A percentile compares a stretch with the other conserved stretches of the same genome.
phyloP scores from a whole-genome alignment of 345 rosid species.

The Sapria himalayana region DNA sequence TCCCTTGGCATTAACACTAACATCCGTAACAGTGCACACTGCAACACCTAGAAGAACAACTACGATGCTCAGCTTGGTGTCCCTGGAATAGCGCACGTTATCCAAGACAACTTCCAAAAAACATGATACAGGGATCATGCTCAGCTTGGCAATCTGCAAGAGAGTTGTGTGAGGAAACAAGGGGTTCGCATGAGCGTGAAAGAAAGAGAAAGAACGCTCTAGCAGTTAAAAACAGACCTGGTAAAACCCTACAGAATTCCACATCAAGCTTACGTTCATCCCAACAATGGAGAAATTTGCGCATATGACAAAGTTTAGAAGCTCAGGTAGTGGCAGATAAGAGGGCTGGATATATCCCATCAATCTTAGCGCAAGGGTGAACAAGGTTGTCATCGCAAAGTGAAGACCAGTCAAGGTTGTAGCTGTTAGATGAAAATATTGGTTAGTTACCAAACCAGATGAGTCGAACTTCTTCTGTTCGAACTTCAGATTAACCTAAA shows the following conservation, averaged over 20 bases:
- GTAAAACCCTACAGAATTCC: constrained; percentile 99
- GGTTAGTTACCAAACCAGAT: too few relatives aligned
- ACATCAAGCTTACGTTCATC: constrained; percentile 97
- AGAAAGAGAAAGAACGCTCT: background rate
- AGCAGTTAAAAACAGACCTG: constrained; percentile 31
- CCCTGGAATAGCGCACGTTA: constrained; percentile 79
- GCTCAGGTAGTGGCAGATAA: constrained; percentile 56
- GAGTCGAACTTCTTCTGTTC: too few relatives aligned
- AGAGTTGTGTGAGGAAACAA: constrained; percentile 2
- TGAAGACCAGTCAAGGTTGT: constrained; percentile 95
- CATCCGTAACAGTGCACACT: constrained; percentile 95
- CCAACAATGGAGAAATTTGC: constrained; percentile 98
- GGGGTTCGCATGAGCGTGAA: background rate
- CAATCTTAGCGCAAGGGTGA: constrained; percentile 60
- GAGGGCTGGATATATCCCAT: constrained; percentile 74
- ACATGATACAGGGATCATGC: constrained; percentile 96
- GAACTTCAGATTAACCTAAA: too few relatives aligned
- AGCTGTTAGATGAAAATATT: constrained; percentile 67
- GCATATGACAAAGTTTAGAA: constrained; percentile 64
- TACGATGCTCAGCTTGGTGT: constrained; percentile 86
- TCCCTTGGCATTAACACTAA: constrained; percentile 84
- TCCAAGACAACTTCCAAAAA: constrained; percentile 84
- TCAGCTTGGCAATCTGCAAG: constrained; percentile 85
- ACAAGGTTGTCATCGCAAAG: constrained; percentile 75
- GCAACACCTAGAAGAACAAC: constrained; percentile 91